Conservation (phyloP, 306 rosid genomes). For the Fagus crenata region DNA sequence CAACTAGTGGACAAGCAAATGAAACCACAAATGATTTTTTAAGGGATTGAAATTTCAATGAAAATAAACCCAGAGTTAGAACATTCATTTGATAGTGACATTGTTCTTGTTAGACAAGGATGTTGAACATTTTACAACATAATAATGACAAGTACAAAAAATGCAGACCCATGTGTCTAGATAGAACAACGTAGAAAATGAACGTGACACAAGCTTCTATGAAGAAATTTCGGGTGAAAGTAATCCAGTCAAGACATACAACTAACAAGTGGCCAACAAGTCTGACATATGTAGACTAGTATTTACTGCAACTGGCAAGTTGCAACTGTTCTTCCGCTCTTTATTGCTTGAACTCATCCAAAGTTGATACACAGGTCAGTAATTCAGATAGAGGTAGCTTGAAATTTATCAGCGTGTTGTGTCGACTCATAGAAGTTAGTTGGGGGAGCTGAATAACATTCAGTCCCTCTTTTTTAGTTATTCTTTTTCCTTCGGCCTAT, state of each 20-base stretch:
- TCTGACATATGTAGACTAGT: not conserved
- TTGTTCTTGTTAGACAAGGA: not conserved
- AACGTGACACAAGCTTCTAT: not conserved
- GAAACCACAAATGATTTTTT: not conserved
- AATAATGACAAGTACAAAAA: not conserved
- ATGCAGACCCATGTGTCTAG: not conserved
- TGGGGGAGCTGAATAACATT: not conserved
- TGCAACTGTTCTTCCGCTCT: not conserved
- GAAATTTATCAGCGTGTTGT: not conserved
- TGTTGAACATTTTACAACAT: conserved; percentile 7
- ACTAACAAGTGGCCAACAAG: not conserved
- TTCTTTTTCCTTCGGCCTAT: not conserved
- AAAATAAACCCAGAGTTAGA: not conserved
- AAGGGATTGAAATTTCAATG: not conserved
- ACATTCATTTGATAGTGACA: not conserved
- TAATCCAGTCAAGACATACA: not conserved
- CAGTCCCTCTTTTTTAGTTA: not conserved
- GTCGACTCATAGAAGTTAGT: not conserved
- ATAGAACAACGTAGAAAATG: conserved; percentile 13
- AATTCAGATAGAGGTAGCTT: not conserved
- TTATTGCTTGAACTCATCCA: not conserved
- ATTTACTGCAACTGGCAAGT: not conserved
- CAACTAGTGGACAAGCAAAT: not conserved
- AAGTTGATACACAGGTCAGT: not conserved
- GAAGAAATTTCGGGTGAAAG: not conserved